A percentile compares a stretch with the other conserved stretches of the same genome.
Evolutionary conservation across 192 early-diverging fungal species (phyloP).

Genomic region (Spizellomyces punctatus): DNA sequence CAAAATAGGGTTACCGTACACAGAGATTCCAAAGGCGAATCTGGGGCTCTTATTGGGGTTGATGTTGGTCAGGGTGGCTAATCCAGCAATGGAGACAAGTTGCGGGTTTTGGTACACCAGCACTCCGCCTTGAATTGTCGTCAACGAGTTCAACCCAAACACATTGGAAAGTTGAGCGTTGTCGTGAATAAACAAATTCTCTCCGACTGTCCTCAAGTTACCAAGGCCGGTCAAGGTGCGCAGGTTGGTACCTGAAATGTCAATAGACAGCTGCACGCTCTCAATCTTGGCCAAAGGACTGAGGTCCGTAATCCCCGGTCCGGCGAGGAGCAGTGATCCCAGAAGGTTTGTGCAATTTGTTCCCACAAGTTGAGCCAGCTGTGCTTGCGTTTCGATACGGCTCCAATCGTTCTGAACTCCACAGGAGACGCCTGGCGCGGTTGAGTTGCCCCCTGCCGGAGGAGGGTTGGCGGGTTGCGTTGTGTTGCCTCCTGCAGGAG

Average conservation of each 20-base stretch:
- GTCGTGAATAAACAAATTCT: conserved; percentile 25
- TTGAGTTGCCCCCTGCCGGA: not conserved
- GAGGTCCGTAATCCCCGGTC: conserved; percentile 13
- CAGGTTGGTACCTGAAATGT: conserved; percentile 11
- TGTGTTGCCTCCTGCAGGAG: not conserved
- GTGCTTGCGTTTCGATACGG: not conserved
- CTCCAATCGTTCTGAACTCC: not conserved
- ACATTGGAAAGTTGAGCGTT: conserved; percentile 21
- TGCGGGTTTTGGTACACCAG: conserved; percentile 24
- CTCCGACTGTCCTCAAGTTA: conserved; percentile 16
- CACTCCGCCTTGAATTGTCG: conserved; percentile 14
- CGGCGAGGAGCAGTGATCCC: conserved; percentile 17
- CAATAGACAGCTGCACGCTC: conserved; percentile 18
- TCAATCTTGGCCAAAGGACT: conserved; percentile 1
- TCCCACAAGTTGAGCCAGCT: not conserved
- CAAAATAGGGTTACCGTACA: conserved; percentile 19
- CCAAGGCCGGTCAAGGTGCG: conserved; percentile 10
- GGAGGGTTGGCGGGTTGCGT: not conserved
- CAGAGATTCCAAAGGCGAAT: conserved; percentile 17
- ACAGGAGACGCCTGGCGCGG: not conserved
- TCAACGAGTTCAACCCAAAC: conserved; percentile 10
- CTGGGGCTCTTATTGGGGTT: conserved; percentile 5
- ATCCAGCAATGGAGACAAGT: conserved; percentile 21
- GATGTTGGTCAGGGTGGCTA: conserved; percentile 7
- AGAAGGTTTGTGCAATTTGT: conserved; percentile 17